Conservation (phyloP, 2,329 filamentous ascomycete species). For the Didymella keratinophila region DNA sequence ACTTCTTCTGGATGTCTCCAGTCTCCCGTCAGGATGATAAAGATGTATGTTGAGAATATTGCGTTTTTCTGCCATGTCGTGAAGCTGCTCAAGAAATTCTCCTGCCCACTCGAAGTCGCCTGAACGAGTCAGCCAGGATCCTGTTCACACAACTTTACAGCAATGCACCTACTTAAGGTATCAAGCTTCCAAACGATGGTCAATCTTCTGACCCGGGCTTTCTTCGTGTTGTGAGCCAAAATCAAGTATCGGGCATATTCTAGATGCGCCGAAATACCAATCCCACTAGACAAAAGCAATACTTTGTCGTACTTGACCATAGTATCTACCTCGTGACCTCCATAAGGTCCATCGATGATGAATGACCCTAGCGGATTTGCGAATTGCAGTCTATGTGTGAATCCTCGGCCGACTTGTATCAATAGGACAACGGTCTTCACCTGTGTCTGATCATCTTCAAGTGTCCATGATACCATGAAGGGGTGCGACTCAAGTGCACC, state of each 20-base stretch:
- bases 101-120: conserved; percentile 1
- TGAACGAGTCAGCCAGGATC: neutral
- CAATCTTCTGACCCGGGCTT: conserved; percentile 14
- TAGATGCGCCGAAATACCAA: conserved; percentile 19
- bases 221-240: conserved; percentile 14
- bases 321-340: neutral
- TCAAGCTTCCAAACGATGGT: conserved; percentile 20
- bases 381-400: conserved; percentile 7
- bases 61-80: neutral
- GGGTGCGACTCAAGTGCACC: conserved; percentile 18
- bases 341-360: conserved; percentile 14
- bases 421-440: conserved; percentile 9
- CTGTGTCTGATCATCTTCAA: neutral
- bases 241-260: conserved; percentile 11
- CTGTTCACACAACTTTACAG: neutral
- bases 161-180: neutral
- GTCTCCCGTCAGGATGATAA: neutral
- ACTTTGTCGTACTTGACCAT: conserved; percentile 19
- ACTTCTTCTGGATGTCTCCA: neutral
- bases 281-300: conserved; percentile 16
- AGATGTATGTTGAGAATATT: neutral
- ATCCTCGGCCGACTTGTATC: conserved; percentile 1
- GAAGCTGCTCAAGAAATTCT: neutral
- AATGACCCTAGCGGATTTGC: neutral
- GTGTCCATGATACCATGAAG: conserved; percentile 18